These are phyloP conservation scores for Fragosphaeria purpurea DNA, from an alignment of 2,329 filamentous ascomycete species.

Conservation along the genomic window DNA sequence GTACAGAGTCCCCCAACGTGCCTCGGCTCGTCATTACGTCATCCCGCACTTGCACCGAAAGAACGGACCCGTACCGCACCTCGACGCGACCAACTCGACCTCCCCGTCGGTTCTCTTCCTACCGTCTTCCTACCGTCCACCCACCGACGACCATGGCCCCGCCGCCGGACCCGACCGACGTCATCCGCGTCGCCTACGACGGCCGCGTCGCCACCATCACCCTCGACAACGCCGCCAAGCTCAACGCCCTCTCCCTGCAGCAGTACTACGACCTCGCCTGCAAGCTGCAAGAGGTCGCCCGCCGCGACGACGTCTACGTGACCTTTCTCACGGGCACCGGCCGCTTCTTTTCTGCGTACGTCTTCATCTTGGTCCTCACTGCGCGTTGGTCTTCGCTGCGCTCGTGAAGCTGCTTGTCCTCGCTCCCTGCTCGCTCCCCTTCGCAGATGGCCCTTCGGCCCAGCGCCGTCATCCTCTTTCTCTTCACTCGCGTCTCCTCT, in stretches of 20 bases:
- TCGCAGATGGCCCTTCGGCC: no score
- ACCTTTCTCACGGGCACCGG: constrained; percentile 79
- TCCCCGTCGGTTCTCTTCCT: neutral
- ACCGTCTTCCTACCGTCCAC: neutral
- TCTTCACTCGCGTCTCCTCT: neutral
- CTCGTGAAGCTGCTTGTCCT: no score
- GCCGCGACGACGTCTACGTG: constrained; percentile 68
- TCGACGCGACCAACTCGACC: neutral
- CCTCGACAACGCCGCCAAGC: constrained; percentile 74
- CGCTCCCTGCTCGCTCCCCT: no score
- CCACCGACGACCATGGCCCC: constrained; percentile 1
- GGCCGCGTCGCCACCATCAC: constrained; percentile 74
- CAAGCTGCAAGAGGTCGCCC: constrained; percentile 66
- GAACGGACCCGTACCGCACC: no score
- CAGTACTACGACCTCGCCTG: constrained; percentile 71
- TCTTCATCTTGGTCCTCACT: neutral
- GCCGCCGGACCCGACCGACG: constrained; percentile 11
- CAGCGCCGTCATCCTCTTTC: no score
- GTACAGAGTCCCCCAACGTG: neutral
- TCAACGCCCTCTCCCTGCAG: constrained; percentile 66
- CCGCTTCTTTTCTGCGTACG: constrained; percentile 80
- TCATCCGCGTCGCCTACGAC: constrained; percentile 50
- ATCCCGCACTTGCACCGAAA: neutral
- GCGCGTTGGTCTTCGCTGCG: no score
- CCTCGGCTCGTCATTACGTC: constrained; percentile 8